Evolutionary conservation across 2,329 filamentous ascomycete genomes (phyloP), one percentile per base, ranked within the genome.

Genomic region (Verticillium dahliae): DNA sequence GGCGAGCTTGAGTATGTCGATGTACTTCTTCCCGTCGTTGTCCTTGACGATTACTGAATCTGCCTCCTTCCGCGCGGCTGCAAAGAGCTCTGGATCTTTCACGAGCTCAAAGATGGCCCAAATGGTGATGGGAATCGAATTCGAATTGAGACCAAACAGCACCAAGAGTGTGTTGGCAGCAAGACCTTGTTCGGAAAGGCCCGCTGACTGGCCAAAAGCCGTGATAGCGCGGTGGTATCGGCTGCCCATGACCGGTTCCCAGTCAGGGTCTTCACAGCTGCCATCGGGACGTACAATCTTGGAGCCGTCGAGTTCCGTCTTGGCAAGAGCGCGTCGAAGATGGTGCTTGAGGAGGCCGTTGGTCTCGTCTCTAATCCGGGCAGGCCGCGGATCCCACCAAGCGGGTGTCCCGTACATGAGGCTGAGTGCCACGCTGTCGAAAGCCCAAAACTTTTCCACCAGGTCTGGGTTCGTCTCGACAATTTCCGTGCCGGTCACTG

Each of bases 41-140:
- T 71, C 65, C 1, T 37, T 7, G 1, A 11, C n/a, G 6, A 65
- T 38, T 1, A 64, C 65, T 4, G 62, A n/a, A 0, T 18, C 9
- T 15, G 66, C 63, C 58, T 73, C 72, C 1, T 60, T 61, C 2
- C 69, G 66, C 4, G 71, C 50, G 1, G 62, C 65, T 2, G 56
- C 13, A 2, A 70, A 62, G 0, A 74, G 63, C 1, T 41, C 14
- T 7, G 59, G 61, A 31, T 73, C 70, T 41, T 64, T 59, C 18
- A 70, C 60, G 2, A 71, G 37, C 33, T 73, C 69, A 38, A 74
- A 69, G 1, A 74, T 33, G 1, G 62, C 59, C 72, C 72, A 74
- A 0, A 65, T 65, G 4, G 68, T 63, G 0, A 71, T 66, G 0
- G 72, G 72, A 5, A 74, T 64, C 0, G 68, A 66, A 55, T 74